phyloP scores from a whole-genome alignment of 2,329 filamentous ascomycete species.

The Aspergillus neoniger region DNA sequence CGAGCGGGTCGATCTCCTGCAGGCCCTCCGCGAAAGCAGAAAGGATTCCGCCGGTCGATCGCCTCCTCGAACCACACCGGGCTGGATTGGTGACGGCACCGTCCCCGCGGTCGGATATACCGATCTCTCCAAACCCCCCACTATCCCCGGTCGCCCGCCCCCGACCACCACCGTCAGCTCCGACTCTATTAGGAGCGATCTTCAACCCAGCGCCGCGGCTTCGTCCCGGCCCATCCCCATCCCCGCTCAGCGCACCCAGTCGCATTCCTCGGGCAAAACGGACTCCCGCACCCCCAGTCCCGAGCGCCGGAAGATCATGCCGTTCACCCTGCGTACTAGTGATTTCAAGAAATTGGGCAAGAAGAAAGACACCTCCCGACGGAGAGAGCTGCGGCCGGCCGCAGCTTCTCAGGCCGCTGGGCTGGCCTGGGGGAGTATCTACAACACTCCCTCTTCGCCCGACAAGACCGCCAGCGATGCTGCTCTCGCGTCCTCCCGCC shows the following conservation, averaged over 20 bases:
- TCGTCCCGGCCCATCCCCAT: conserved; percentile 13
- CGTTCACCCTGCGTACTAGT: conserved; percentile 55
- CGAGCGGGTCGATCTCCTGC: conserved; percentile 84
- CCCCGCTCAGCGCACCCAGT: conserved; percentile 29
- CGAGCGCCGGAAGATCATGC: conserved; percentile 59
- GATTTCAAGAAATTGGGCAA: conserved; percentile 50
- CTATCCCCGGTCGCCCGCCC: conserved; percentile 53
- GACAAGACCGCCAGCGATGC: conserved; percentile 33
- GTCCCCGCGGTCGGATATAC: conserved; percentile 78
- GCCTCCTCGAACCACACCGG: conserved; percentile 38
- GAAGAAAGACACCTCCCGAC: conserved; percentile 41
- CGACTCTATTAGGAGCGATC: conserved; percentile 21
- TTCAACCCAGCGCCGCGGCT: conserved; percentile 2
- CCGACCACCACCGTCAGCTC: conserved; percentile 23
- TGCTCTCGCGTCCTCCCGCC: conserved; percentile 32
- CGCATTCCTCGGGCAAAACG: conserved; percentile 41
- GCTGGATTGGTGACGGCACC: conserved; percentile 77
- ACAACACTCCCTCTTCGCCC: conserved; percentile 27
- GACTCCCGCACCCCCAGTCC: conserved; percentile 62
- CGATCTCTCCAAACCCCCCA: conserved; percentile 73
- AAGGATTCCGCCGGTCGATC: conserved; percentile 47
- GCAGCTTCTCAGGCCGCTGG: conserved; percentile 65
- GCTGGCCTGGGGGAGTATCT: conserved; percentile 58
- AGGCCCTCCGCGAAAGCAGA: conserved; percentile 71
- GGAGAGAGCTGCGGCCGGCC: conserved; percentile 52